phyloP scores from a whole-genome alignment of 768 basidiomycete genomes.

The Podaxis sp. region DNA sequence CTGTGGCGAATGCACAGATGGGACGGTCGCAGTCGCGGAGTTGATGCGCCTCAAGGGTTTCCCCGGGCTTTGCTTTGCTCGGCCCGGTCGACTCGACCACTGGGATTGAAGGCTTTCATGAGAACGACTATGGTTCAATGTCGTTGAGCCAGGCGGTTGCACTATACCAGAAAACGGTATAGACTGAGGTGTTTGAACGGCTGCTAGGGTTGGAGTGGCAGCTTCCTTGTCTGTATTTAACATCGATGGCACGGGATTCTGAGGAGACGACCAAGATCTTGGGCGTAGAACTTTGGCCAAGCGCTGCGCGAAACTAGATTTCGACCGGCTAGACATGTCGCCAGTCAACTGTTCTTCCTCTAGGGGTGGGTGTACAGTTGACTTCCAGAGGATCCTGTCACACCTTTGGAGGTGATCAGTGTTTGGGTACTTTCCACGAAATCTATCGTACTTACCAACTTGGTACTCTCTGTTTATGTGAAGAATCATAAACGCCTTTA shows the following conservation, averaged over 20 bases:
- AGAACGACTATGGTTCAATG: neutral
- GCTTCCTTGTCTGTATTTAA: neutral
- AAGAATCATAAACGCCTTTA: slow-evolving; percentile 77
- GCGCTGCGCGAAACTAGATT: slow-evolving; percentile 26
- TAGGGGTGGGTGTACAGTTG: slow-evolving; percentile 54
- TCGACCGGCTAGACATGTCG: slow-evolving; percentile 21
- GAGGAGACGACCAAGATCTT: slow-evolving; percentile 15
- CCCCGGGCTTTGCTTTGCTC: neutral
- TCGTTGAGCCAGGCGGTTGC: neutral
- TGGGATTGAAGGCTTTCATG: slow-evolving; percentile 5
- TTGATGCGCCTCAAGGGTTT: neutral
- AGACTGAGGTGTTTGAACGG: neutral
- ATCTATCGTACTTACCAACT: slow-evolving; percentile 59
- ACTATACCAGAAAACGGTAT: neutral
- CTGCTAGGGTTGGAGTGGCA: neutral
- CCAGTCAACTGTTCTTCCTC: slow-evolving; percentile 25
- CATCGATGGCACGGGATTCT: neutral
- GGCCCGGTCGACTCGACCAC: neutral
- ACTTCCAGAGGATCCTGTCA: slow-evolving; percentile 83
- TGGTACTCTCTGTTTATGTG: slow-evolving; percentile 78
- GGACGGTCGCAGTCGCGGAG: neutral
- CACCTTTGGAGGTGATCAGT: slow-evolving; percentile 50
- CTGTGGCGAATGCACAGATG: neutral
- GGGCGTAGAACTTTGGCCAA: slow-evolving; percentile 36
- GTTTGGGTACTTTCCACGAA: neutral